Conservation (phyloP, 352 stramenopile genomes). For the Phytophthora vignae region DNA sequence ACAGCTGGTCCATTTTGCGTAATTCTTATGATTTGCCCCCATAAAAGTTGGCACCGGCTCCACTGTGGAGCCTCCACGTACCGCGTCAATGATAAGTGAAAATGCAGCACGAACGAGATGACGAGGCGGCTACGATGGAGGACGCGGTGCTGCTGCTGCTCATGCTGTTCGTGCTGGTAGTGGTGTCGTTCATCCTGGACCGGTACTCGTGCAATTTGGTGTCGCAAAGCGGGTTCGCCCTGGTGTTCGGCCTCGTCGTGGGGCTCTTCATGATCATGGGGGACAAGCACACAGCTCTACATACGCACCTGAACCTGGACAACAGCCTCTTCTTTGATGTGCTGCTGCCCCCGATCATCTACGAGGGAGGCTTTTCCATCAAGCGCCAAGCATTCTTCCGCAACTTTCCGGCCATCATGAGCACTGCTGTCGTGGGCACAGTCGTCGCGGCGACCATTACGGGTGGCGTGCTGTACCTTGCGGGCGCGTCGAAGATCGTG, state of each 20-base stretch:
- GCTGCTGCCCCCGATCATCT: constrained; percentile 88
- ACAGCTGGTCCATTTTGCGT: constrained; percentile 27
- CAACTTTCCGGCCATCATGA: constrained; percentile 90
- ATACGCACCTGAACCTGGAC: constrained; percentile 83
- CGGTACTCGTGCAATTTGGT: constrained; percentile 85
- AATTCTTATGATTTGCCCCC: constrained; percentile 29
- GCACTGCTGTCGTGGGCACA: constrained; percentile 80
- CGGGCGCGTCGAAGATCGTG: constrained; percentile 63
- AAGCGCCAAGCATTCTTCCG: constrained; percentile 89
- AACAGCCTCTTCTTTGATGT: constrained; percentile 91
- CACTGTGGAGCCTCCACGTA: constrained; percentile 11
- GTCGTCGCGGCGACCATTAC: constrained; percentile 81
- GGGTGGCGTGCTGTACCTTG: constrained; percentile 71
- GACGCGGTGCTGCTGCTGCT: constrained; percentile 82
- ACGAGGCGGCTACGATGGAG: constrained; percentile 59
- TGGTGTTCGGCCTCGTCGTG: constrained; percentile 77
- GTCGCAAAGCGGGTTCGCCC: constrained; percentile 85
- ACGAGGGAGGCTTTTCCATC: constrained; percentile 88
- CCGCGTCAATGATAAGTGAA: constrained; percentile 29
- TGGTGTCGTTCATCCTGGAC: constrained; percentile 87
- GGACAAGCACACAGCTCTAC: constrained; percentile 63
- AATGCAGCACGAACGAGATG: constrained; percentile 36
- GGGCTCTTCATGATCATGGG: constrained; percentile 74
- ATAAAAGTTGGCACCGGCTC: constrained; percentile 24
- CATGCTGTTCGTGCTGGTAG: constrained; percentile 87